Evolutionary conservation across 805 yeast species (phyloP), one percentile per base, ranked within the genome.

Genomic region (Metschnikowia kunwiensis): DNA sequence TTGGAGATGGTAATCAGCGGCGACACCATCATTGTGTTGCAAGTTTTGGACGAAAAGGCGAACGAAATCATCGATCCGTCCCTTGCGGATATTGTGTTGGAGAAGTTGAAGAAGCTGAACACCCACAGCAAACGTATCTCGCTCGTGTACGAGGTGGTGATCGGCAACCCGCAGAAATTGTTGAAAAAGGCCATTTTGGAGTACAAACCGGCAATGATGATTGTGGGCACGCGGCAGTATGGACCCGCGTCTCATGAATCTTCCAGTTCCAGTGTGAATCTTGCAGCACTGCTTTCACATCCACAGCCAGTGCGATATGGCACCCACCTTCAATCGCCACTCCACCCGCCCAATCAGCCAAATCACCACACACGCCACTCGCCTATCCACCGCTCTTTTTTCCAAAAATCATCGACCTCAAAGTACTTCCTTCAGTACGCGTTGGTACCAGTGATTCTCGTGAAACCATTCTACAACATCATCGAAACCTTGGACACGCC

Each of bases 171-270:
- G 4, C 67, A 62, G 42, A 62, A 63, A 40, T 38, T 59, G 14
- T 50, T 68, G 42, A 58, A 62, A 40, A 49, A 46, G 21, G 72
- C 74, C 6, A 64, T 68, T 15, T 60, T 57, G 17, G 72, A 67
- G 44, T 68, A 63, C 44, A 51, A 55, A 32, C 74, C 74, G 3
- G 61, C 62, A n/a, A 65, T 68, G 70, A 65, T 68, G 72, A 50
- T 62, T 21, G 63, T 68, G 16, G 74, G 74, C 2, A 62, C 70
- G 7, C 68, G 63, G 39, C 63, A 61, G 32, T 53, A 54, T 15
- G 61, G 48, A 12, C 40, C 25, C 25, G 42, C 40, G 6, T 32
- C 45, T 4, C 10, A 32, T 10, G 18, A 36, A 4, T 35, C 21
- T 6, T 24, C 36, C 7, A n/a, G n/a, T 6, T 11, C 18, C 9